Evolutionary conservation across 148 eudicot species (phyloP), one percentile per base, ranked within the genome.

Genomic region (Bassia scoparia): DNA sequence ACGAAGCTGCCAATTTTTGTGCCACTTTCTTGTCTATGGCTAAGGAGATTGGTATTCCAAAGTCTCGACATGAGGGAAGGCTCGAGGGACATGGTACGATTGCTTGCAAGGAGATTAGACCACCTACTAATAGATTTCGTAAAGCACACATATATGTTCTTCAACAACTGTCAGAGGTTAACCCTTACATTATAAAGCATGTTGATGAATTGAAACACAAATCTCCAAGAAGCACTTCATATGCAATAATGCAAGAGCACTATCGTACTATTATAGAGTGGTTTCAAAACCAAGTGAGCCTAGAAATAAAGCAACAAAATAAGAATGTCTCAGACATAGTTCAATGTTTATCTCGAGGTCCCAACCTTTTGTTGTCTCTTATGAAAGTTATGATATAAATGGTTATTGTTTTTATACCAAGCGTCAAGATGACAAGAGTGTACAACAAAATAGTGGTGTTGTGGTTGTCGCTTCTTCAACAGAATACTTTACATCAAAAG

Each of bases 371-470:
- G 38, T 35, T 16, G 35, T 0, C 3, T 63, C n/a, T 9, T 63
- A 5, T 11, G 10, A 23, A 1, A 26, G 67, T 5, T 63, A 31
- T 35, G 26, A 18, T 13, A 63, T 34, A 16, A 34, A 63, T 20
- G 69, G 69, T 3, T 15, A 43, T 66, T 37, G 12, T n/a, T 66
- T 66, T 26, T 66, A 41, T 53, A 66, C 53, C 3, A 21, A 12
- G 2, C 29, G 43, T 5, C 54, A n/a, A 23, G 31, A 66, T 38
- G 69, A 66, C 0, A 21, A n/a, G 15, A 66, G 52, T 24, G 35
- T 16, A 41, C 16, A 37, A 15, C 69, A 66, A 66, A 66, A 66
- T 43, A 38, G 54, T 43, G 69, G 52, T 41, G 69, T 66, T 35
- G 17, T 13, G n/a, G 23, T 35, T 17, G 67, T 31, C 8, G 37